Evolutionary conservation across 495 filamentous ascomycete genomes (phyloP).

Genomic region (Penicillium tannophilum): DNA sequence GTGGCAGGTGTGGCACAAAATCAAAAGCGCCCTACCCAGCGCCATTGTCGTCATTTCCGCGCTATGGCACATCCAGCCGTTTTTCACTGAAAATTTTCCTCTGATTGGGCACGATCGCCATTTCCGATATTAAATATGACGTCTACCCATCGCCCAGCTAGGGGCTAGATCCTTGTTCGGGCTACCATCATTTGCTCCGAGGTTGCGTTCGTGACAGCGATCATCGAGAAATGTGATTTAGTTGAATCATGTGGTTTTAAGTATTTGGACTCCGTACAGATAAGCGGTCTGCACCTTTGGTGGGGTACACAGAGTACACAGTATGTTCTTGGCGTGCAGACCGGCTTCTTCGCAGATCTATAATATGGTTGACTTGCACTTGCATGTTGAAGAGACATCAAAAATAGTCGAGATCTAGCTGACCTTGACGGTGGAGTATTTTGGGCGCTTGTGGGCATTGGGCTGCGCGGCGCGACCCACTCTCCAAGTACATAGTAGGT

Average conservation of each 20-base stretch:
- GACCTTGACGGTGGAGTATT: too few relatives aligned
- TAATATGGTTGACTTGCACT: neutral
- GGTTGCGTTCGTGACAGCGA: neutral
- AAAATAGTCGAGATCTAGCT: neutral
- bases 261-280: neutral
- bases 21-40: slow-evolving; percentile 3
- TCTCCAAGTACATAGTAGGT: too few relatives aligned
- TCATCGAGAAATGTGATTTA: neutral
- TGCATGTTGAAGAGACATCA: too few relatives aligned
- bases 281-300: neutral
- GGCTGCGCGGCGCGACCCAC: too few relatives aligned
- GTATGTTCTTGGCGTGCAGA: neutral
- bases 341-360: neutral
- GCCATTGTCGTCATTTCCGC: slow-evolving; percentile 28
- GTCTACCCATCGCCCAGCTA: slow-evolving; percentile 7
- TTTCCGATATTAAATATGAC: slow-evolving; percentile 23
- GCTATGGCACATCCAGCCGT: slow-evolving; percentile 4
- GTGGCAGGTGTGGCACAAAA: slow-evolving; percentile 8
- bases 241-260: neutral
- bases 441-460: too few relatives aligned
- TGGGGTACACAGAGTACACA: neutral
- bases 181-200: neutral
- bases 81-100: slow-evolving; percentile 10
- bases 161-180: slow-evolving; percentile 11
- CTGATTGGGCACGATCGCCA: slow-evolving; percentile 2